Base-by-base conservation (phyloP, 768 basidiomycete genomes). In the Trametes cingulata region DNA sequence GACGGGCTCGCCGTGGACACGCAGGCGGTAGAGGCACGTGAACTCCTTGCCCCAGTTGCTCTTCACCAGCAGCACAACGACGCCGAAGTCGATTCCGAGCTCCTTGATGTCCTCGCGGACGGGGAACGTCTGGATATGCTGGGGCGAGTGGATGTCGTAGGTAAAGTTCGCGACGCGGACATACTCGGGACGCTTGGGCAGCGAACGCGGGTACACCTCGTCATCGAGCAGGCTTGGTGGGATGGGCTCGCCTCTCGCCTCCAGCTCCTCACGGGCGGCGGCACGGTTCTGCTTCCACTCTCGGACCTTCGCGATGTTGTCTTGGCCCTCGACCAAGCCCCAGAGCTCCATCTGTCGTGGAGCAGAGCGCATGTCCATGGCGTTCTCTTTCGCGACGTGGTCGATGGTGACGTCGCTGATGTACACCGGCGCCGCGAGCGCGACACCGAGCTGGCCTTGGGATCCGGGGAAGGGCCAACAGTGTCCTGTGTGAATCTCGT, bases 401-500 rank as follows among this genome's bases (percentile, higher is more conserved):
- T 98, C 96, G 56, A 92, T 82, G 10, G 93, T 93, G 51, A 99
- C 75, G 65, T 86, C 85, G 15, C 78, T 75, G 41, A 88, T 77
- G 43, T 79, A 77, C 8, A 82, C 78, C n/a, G 78, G 78, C 6
- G 82, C 80, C 2, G 86, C 85, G 27, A 99, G 84, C 36, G 80
- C 78, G 29, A 99, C 86, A 5, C 93, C 96, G 10, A 98, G 75
- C 68, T 91, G 91, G 3, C 95, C 96, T 48, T 82, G 72, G 17
- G 78, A 67, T 0, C 95, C 95, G 6, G 76, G 76, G 76, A 98
- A 93, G 1, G 96, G 92, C 95, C 96, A 99, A 74, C 96, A 99
- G 56, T 88, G 82, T 3, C 97, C 96, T 35, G 85, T 85, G 56
- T 88, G 83, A 25, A 80, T 77, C 62, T 97, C 93, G 59, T 91